Evolutionary conservation across 2,329 filamentous ascomycete genomes (phyloP).

Genomic region (Ascochyta viciae-villosae): DNA sequence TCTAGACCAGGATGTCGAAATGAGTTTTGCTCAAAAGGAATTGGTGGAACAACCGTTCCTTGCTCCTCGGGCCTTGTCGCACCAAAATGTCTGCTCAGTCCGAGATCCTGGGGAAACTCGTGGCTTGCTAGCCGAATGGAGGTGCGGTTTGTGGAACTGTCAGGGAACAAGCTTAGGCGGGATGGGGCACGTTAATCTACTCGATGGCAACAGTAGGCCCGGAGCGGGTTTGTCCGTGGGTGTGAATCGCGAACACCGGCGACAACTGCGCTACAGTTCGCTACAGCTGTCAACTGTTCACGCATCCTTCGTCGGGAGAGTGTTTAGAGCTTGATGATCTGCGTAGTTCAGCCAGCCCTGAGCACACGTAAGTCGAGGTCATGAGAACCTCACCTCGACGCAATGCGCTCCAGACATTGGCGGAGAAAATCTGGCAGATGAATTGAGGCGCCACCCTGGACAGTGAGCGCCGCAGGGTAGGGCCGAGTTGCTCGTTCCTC

Average conservation of each 20-base stretch:
- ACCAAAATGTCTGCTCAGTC: slow-evolving; percentile 23
- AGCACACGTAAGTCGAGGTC: neutral
- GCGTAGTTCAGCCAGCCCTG: slow-evolving; percentile 8
- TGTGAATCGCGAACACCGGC: slow-evolving; percentile 5
- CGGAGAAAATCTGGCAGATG: slow-evolving; percentile 5
- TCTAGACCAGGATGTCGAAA: slow-evolving; percentile 30
- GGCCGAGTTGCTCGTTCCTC: slow-evolving; percentile 4
- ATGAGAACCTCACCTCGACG: neutral
- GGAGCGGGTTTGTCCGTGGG: slow-evolving; percentile 6
- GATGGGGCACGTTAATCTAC: slow-evolving; percentile 7
- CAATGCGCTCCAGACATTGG: slow-evolving; percentile 2
- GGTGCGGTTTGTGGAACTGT: slow-evolving; percentile 13
- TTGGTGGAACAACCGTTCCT: slow-evolving; percentile 37
- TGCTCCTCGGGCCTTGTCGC: slow-evolving; percentile 21
- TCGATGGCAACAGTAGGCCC: slow-evolving; percentile 10
- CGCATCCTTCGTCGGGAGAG: slow-evolving; percentile 3
- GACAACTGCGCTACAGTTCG: slow-evolving; percentile 14
- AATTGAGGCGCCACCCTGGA: slow-evolving; percentile 3
- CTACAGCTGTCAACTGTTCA: slow-evolving; percentile 12
- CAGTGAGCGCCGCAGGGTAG: neutral
- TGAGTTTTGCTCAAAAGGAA: slow-evolving; percentile 27
- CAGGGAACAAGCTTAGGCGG: slow-evolving; percentile 19
- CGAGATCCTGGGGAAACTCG: slow-evolving; percentile 33
- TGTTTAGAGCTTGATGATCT: neutral
- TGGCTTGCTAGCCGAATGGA: slow-evolving; percentile 24